Evolutionary conservation across 129 eudicot genomes (phyloP).

Genomic region (Centrapalus pauciflorus): DNA sequence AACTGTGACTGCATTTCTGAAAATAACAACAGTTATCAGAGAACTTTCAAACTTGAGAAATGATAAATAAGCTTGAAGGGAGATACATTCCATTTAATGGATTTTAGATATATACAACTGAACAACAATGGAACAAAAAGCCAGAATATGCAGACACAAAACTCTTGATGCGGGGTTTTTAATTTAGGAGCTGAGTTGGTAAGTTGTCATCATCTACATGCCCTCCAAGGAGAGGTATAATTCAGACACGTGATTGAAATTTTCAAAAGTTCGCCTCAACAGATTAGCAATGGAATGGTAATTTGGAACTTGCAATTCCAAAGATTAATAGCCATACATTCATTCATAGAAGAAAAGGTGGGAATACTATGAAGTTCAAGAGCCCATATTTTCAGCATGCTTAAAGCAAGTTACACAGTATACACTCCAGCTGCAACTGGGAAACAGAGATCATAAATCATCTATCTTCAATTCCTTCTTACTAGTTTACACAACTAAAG

Average conservation of each 20-base stretch:
- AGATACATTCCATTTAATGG: constrained; percentile 6
- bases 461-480: not conserved
- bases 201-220: not conserved
- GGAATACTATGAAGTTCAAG: not conserved
- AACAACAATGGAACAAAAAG: not conserved
- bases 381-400: not conserved
- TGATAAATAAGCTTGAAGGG: not conserved
- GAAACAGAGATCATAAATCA: not conserved
- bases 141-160: not conserved
- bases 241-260: not conserved
- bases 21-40: constrained; percentile 6
- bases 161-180: not conserved
- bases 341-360: not conserved
- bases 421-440: not conserved
- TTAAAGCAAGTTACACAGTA: not conserved
- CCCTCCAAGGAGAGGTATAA: not conserved
- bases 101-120: not conserved
- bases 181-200: not conserved
- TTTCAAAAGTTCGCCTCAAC: not conserved
- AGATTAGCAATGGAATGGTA: not conserved
- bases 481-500: not conserved
- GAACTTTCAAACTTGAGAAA: not conserved
- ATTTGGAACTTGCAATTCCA: not conserved
- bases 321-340: not conserved
- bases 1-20: constrained; percentile 48